Evolutionary conservation across 169 alveolate genomes (phyloP), one percentile per base, ranked within the genome.

Genomic region (Plasmodium falciparum): DNA sequence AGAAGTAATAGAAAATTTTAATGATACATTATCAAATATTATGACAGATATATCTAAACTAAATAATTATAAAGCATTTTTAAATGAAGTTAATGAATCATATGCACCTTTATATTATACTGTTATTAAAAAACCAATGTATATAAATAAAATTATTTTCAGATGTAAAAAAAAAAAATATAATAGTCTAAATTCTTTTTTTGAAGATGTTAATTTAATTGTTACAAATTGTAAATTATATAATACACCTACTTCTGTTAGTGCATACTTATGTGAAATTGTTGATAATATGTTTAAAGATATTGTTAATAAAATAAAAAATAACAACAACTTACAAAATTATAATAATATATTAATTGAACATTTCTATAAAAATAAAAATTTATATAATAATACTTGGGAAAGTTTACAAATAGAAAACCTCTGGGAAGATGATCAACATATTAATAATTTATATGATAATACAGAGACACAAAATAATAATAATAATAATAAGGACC

Each of bases 81-180:
- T 83, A 70, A 83, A 83, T 72, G 86, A 83, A 83, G 91, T 83
- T 4, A 83, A 83, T 26, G 91, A 83, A 83, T 69, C 74, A 6
- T 83, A 83, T 61, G 91, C 91, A 49, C 91, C 91, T 22, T 56
- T 83, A 74, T 83, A 83, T 62, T 83, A 83, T 73, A 83, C 70
- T 43, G 80, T 83, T 39, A 63, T 83, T 54, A 61, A 83, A 43
- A 83, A 83, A 8, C 91, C 91, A 33, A 83, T 83, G 91, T 83
- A 83, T 54, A 83, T 83, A 70, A 83, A 83, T 45, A 67, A 83
- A 70, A 71, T 83, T 9, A 83, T 83, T n/a, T 83, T 83, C 43
- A 43, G 85, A 26, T 83, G 91, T 56, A 67, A 59, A 83, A 83
- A 83, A 70, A 67, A 85, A 50, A 83, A 83, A 52, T 83, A 83